Conservation (phyloP, 108 stramenopile species). For the Mayamaea pseudoterrestris region DNA sequence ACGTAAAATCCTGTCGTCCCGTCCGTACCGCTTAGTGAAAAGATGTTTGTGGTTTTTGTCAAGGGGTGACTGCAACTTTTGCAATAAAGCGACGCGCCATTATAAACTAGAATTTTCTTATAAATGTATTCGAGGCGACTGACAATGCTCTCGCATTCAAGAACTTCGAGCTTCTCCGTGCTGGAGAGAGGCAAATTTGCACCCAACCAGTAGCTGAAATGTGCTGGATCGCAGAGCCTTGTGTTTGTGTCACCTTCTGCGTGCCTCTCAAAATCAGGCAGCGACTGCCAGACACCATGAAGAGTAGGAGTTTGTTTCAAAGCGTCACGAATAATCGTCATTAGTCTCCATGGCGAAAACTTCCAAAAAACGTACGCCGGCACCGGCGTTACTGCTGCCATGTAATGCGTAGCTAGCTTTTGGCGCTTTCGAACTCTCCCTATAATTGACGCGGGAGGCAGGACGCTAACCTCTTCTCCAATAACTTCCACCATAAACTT, state of each 20-base stretch:
- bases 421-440: background rate
- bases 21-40: conserved; percentile 60
- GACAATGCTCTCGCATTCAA: conserved; percentile 31
- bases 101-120: conserved; percentile 4
- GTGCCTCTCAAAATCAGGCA: background rate
- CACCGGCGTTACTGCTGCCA: conserved; percentile 12
- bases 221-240: conserved; percentile 4
- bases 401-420: background rate
- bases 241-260: background rate
- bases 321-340: conserved; percentile 1
- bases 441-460: background rate
- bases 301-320: background rate
- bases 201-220: conserved; percentile 70
- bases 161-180: conserved; percentile 39
- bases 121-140: conserved; percentile 41
- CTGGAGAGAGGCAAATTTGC: conserved; percentile 52
- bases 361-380: conserved; percentile 26
- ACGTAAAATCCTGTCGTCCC: conserved; percentile 71
- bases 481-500: conserved; percentile 1
- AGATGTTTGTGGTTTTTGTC: conserved; percentile 28
- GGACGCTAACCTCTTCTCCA: background rate
- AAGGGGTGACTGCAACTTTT: conserved; percentile 30
- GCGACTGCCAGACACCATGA: background rate
- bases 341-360: conserved; percentile 53
- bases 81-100: conserved; percentile 32